Evolutionary conservation across 1,284 basidiomycete species (phyloP), one percentile per base, ranked within the genome.

Genomic region (Ustilago bromivora): DNA sequence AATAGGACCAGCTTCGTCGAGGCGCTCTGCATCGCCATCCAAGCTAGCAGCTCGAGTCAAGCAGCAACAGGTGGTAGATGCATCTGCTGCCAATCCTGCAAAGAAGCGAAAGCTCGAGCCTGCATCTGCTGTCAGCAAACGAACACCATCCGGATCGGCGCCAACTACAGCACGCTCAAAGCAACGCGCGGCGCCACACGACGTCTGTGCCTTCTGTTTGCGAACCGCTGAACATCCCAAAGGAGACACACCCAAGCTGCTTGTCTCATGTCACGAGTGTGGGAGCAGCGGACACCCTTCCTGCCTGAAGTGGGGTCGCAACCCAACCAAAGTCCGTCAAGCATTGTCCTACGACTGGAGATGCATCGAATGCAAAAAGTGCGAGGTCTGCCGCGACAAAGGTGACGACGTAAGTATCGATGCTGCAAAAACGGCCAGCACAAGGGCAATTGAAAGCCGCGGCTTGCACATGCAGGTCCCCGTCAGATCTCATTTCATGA

Each of bases 301-400:
- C n/a, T 85, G 86, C 71, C 77, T 87, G 61, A 69, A 76, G 17
- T 83, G 80, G 76, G 81, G 79, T 7, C 66, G 75, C 51, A 70
- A 58, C 9, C 90, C 66, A 87, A 92, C 64, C 85, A 86, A 67
- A 81, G 87, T 76, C 28, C 89, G 13, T 89, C 90, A 55, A 88
- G 90, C 61, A 17, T 38, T 60, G 58, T 73, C 71, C 11, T 96
- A 96, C 85, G 88, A 90, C 35, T 99, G 96, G 96, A 90, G 90
- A 76, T 99, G 96, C 85, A 90, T 91, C 61, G 94, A 96, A 79
- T 98, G 96, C 89, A 98, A 97, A 88, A 91, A 89, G 61, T 99
- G 96, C 86, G 94, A 97, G 87, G 88, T 93, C 66, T 99, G 96
- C 85, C 87, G 89, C 54, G 88, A 91, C 84, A 95, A 95, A 85